These are phyloP conservation scores for Malus sylvestris DNA, from an alignment of 306 rosid species.

Conservation along the genomic window DNA sequence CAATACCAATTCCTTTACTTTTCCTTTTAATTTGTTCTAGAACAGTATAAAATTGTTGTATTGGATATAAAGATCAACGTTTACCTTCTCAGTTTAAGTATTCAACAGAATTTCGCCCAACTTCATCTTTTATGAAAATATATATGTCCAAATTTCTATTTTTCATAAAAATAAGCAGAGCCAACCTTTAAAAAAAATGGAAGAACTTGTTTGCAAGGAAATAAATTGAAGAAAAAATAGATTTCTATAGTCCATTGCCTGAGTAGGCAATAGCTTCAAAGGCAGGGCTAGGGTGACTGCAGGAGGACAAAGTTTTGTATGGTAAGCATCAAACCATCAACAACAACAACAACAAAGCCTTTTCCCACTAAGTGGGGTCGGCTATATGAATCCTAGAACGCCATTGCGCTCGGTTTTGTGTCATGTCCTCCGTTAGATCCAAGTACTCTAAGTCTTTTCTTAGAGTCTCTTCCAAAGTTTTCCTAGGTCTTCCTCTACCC, in stretches of 20 bases:
- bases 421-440: too few relatives aligned
- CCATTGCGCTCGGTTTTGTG: too few relatives aligned
- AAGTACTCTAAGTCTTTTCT: too few relatives aligned
- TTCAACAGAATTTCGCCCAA: too few relatives aligned
- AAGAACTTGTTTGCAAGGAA: neutral
- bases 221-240: neutral
- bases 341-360: too few relatives aligned
- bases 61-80: neutral
- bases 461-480: too few relatives aligned
- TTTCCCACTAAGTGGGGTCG: too few relatives aligned
- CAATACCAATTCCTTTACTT: neutral
- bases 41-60: neutral
- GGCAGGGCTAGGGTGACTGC: neutral
- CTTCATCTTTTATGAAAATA: neutral
- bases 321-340: slow-evolving; percentile 9
- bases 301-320: neutral
- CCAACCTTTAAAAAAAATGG: neutral
- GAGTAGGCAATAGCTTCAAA: neutral
- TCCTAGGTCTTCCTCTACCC: too few relatives aligned
- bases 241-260: neutral
- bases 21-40: too few relatives aligned
- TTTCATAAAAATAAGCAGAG: neutral
- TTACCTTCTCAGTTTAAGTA: neutral
- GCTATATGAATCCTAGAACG: too few relatives aligned
- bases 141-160: neutral